Conservation (phyloP, 176 grass and related monocot genomes). For the Ensete glaucum region DNA sequence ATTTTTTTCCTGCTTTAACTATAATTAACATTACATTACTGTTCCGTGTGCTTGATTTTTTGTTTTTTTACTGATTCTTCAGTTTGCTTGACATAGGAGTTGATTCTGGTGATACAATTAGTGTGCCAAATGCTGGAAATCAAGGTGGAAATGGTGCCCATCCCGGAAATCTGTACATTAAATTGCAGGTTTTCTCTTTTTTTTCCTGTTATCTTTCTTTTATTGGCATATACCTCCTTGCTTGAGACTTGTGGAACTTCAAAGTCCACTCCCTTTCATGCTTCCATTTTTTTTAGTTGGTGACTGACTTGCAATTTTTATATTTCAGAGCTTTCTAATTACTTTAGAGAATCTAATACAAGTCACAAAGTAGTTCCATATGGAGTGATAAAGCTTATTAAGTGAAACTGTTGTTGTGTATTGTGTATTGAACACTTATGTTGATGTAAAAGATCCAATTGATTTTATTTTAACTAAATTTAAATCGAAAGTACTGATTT, state of each 20-base stretch:
- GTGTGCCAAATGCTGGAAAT: constrained; percentile 70
- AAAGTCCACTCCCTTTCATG: background rate
- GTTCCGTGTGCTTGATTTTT: background rate
- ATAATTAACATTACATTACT: background rate
- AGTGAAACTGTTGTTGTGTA: background rate
- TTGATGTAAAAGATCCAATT: too few species aligned
- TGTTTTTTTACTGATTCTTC: background rate
- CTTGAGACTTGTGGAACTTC: background rate
- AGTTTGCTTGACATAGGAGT: constrained; percentile 54
- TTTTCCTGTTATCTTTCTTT: background rate
- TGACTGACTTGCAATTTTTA: background rate
- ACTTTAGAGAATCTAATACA: background rate
- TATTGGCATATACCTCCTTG: background rate
- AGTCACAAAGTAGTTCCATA: background rate
- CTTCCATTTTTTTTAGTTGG: background rate
- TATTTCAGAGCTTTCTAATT: background rate
- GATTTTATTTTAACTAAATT: too few species aligned
- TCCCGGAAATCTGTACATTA: constrained; percentile 74
- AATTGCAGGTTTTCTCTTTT: constrained; percentile 39
- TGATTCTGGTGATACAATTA: constrained; percentile 75
- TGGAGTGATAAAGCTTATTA: background rate
- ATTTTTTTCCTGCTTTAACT: background rate
- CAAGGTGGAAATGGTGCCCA: constrained; percentile 49
- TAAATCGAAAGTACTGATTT: background rate
- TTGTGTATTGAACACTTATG: too few species aligned